phyloP scores from a whole-genome alignment of 2,329 filamentous ascomycete species.

The Hypoxylon sp. region DNA sequence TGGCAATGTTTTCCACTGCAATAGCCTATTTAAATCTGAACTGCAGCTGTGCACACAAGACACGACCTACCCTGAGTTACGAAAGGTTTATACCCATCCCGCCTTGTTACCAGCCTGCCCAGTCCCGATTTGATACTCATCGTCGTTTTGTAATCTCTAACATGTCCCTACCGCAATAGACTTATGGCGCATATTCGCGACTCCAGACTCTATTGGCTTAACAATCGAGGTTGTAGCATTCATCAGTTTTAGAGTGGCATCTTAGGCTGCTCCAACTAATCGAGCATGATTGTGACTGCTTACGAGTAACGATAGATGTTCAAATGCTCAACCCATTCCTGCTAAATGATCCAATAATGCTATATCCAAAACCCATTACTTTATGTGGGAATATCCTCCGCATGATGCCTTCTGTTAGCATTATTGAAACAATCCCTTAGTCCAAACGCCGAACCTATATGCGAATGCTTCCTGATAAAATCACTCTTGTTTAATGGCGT shows the following conservation, averaged over 20 bases:
- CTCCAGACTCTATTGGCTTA: background rate
- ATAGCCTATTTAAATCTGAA: background rate
- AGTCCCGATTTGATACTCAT: background rate
- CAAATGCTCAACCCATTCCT: constrained; percentile 11
- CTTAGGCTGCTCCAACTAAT: background rate
- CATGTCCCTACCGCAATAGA: background rate
- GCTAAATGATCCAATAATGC: constrained; percentile 18
- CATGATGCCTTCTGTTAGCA: constrained; percentile 11
- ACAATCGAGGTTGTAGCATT: background rate
- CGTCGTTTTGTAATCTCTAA: background rate
- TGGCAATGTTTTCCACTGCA: background rate
- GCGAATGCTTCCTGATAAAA: constrained; percentile 28
- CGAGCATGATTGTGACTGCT: background rate
- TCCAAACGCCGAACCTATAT: constrained; percentile 36
- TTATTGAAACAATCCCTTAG: constrained; percentile 16
- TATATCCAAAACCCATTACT: constrained; percentile 28
- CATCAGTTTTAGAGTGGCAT: background rate
- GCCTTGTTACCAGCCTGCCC: background rate
- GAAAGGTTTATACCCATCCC: background rate
- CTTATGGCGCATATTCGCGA: background rate
- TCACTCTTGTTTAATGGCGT: constrained; percentile 1
- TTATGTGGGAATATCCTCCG: constrained; percentile 44
- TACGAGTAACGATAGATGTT: constrained; percentile 11
- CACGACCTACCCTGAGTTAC: background rate
- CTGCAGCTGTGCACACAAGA: background rate